These are phyloP conservation scores for Daldinia loculata DNA, from an alignment of 495 filamentous ascomycete species.

Conservation along the genomic window DNA sequence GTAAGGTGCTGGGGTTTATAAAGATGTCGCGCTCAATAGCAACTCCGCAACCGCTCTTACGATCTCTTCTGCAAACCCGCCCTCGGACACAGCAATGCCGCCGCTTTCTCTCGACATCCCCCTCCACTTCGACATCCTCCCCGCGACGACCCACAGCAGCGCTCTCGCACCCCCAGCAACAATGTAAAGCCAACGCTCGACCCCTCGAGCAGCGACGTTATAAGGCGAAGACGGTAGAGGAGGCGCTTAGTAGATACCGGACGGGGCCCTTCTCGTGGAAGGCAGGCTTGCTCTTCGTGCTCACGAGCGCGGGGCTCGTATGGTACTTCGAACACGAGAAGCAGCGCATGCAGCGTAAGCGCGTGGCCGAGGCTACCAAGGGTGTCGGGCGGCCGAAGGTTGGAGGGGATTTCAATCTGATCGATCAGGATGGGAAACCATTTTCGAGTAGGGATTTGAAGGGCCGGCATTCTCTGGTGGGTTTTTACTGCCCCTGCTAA, in stretches of 20 bases:
- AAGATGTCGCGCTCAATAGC: conserved; percentile 40
- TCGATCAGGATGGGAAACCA: conserved; percentile 79
- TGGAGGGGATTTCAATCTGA: conserved; percentile 82
- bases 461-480: conserved; percentile 81
- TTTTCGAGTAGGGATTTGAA: conserved; percentile 82
- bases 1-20: not conserved
- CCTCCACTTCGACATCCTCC: conserved; percentile 12
- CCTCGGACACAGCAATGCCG: conserved; percentile 34
- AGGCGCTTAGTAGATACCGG: conserved; percentile 61
- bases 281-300: conserved; percentile 84
- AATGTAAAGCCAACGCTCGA: not conserved
- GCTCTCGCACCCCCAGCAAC: conserved; percentile 5
- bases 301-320: conserved; percentile 77
- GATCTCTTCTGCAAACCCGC: conserved; percentile 25
- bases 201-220: conserved; percentile 41
- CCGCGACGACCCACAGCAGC: conserved; percentile 24
- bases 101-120: conserved; percentile 38
- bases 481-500: conserved; percentile 29
- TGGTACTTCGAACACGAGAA: conserved; percentile 94
- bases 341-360: conserved; percentile 81
- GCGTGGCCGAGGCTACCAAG: conserved; percentile 89
- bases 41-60: conserved; percentile 30
- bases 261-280: conserved; percentile 87
- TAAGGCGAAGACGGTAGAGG: conserved; percentile 63
- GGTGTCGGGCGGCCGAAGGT: conserved; percentile 93